Evolutionary conservation across 2,329 filamentous ascomycete species (phyloP).

Genomic region (Diaporthe velutina): DNA sequence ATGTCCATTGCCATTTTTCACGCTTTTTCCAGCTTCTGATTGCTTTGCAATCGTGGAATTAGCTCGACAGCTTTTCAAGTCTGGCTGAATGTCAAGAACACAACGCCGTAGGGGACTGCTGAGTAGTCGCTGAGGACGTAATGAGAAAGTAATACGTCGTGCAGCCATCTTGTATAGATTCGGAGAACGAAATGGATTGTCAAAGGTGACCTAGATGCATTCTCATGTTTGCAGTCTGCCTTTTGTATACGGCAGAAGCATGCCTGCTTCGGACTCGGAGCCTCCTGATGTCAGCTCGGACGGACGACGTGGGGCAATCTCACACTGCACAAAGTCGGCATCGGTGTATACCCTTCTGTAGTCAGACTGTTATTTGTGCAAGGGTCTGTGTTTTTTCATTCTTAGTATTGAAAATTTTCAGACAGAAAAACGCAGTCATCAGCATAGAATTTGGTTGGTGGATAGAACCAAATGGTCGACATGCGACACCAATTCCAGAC

Average conservation of each 20-base stretch:
- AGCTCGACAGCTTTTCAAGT: background rate
- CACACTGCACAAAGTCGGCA: background rate
- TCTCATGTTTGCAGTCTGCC: background rate
- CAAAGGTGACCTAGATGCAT: background rate
- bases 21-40: background rate
- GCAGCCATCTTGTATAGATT: background rate
- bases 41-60: background rate
- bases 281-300: conserved; percentile 4
- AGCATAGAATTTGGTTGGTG: too few species aligned
- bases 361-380: background rate
- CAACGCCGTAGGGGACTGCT: background rate
- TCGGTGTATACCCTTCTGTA: too few species aligned
- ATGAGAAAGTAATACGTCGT: background rate
- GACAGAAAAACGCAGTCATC: background rate
- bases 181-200: background rate
- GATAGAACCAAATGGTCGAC: too few species aligned
- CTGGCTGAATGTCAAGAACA: too few species aligned
- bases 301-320: conserved; percentile 21
- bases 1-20: background rate
- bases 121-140: background rate
- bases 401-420: background rate
- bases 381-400: too few species aligned
- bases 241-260: background rate
- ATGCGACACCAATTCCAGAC: background rate
- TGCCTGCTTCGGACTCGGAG: background rate